Conservation (phyloP, 2,329 filamentous ascomycete species). For the Trichoderma afroharzianum region DNA sequence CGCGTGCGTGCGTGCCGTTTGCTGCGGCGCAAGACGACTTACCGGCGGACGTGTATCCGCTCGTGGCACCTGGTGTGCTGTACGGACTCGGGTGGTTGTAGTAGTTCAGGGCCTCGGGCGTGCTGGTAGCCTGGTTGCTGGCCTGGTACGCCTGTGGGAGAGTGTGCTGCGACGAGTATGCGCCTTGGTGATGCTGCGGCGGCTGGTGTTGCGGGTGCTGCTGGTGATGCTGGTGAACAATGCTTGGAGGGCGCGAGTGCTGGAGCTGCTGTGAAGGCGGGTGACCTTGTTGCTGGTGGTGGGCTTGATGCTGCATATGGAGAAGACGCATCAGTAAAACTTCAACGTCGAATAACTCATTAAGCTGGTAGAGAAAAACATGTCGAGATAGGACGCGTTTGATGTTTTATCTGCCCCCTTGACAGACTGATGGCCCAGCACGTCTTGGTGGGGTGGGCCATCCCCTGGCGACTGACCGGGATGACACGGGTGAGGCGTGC, state of each 20-base stretch:
- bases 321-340: constrained; percentile 56
- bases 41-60: constrained; percentile 86
- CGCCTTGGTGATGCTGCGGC: constrained; percentile 57
- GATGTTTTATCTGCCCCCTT: constrained; percentile 48
- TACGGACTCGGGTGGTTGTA: constrained; percentile 78
- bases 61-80: constrained; percentile 74
- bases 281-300: constrained; percentile 70
- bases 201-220: constrained; percentile 60
- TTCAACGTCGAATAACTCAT: constrained; percentile 36
- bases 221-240: constrained; percentile 69
- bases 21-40: constrained; percentile 37
- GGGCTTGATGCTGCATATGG: constrained; percentile 72
- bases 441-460: constrained; percentile 36
- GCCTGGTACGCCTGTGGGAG: constrained; percentile 66
- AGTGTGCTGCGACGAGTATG: constrained; percentile 66
- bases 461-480: constrained; percentile 45
- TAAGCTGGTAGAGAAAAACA: constrained; percentile 35
- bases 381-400: constrained; percentile 43
- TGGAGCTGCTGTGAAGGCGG: constrained; percentile 63
- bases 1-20: constrained; percentile 17
- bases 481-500: constrained; percentile 48
- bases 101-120: constrained; percentile 67
- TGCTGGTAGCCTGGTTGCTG: constrained; percentile 57
- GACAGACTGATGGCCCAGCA: constrained; percentile 46
- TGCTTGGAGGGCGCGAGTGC: constrained; percentile 67